Conservation (phyloP, 331 rosid species). For the Malus hybrid region DNA sequence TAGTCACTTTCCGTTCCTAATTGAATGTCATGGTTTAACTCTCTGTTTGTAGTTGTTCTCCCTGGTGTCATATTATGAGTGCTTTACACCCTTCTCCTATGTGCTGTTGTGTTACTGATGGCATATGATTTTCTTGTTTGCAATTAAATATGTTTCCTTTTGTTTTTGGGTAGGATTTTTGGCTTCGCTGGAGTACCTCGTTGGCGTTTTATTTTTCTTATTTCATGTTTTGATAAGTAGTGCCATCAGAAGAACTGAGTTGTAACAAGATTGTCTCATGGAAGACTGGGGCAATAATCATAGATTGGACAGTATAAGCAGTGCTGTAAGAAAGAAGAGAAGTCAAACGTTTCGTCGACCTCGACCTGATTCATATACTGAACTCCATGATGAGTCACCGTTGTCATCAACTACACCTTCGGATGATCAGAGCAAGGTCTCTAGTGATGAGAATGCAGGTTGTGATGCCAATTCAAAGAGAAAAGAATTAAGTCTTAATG, state of each 20-base stretch:
- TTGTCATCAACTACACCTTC: slow-evolving; percentile 61
- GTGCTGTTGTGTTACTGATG: neutral
- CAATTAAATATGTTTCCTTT: slow-evolving; percentile 1
- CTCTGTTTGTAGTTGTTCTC: neutral
- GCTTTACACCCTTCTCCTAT: neutral
- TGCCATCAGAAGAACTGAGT: slow-evolving; percentile 9
- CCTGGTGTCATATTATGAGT: neutral
- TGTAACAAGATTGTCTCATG: slow-evolving; percentile 29
- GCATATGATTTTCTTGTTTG: neutral
- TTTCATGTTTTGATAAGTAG: slow-evolving; percentile 5
- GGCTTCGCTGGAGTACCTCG: slow-evolving; percentile 4
- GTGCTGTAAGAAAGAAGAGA: slow-evolving; percentile 78
- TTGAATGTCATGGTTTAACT: neutral
- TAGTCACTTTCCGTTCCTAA: neutral
- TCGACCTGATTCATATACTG: slow-evolving; percentile 61
- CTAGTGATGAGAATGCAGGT: slow-evolving; percentile 76
- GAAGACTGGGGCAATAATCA: slow-evolving; percentile 44
- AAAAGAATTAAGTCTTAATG: slow-evolving; percentile 67
- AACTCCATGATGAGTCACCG: slow-evolving; percentile 47
- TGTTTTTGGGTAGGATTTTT: slow-evolving; percentile 18
- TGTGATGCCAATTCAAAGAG: slow-evolving; percentile 50
- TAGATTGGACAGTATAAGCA: slow-evolving; percentile 47
- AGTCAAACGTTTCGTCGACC: slow-evolving; percentile 78
- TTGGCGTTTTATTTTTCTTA: slow-evolving; percentile 13
- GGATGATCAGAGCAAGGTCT: slow-evolving; percentile 62